A percentile compares a stretch with the other conserved stretches of the same genome.
Conservation (phyloP, 352 stramenopile genomes). For the Aphanomyces stellatus region DNA sequence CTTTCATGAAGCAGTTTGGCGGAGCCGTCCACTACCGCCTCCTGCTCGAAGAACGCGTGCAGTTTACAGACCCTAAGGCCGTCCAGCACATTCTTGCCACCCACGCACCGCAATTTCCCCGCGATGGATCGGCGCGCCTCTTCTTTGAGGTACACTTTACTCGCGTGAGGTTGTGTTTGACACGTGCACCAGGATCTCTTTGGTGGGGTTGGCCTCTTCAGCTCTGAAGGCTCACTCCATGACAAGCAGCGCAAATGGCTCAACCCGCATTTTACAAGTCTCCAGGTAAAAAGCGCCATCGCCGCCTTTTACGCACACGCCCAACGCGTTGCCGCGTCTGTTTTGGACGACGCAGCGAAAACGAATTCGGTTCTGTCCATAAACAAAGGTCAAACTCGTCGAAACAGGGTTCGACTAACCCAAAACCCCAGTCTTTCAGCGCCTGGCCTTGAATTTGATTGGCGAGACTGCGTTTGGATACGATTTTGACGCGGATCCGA, state of each 20-base stretch:
- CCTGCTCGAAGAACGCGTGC: neutral
- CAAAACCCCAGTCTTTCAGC: neutral
- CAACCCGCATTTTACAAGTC: neutral
- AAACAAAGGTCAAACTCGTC: neutral
- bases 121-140: neutral
- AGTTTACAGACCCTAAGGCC: neutral
- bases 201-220: constrained; percentile 5
- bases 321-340: neutral
- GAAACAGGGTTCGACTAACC: too few relatives aligned
- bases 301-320: neutral
- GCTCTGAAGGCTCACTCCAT: constrained; percentile 1
- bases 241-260: neutral
- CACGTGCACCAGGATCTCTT: neutral
- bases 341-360: neutral
- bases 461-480: constrained; percentile 1
- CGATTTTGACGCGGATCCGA: neutral
- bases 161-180: neutral
- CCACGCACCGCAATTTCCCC: neutral
- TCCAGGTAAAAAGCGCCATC: neutral
- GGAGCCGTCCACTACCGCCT: neutral
- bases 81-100: neutral
- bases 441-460: constrained; percentile 5
- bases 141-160: neutral
- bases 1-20: neutral
- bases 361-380: neutral